Evolutionary conservation across 2,329 filamentous ascomycete species (phyloP).

Genomic region (Tolypocladium amazonense): DNA sequence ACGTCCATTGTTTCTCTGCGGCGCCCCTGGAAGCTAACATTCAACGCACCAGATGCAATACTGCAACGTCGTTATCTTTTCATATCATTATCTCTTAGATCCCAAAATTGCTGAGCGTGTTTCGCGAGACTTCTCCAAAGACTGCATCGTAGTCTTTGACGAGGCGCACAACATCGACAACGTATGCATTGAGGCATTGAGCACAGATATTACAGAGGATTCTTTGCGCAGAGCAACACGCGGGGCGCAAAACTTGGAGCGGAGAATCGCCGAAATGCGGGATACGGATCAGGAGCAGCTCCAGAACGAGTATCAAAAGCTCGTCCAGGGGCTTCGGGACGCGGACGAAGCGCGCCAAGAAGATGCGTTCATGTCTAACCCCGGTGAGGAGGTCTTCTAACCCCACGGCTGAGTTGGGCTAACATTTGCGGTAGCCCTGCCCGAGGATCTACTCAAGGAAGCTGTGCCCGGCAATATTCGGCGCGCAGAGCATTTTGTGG

Average conservation of each 20-base stretch:
- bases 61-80: slow-evolving; percentile 99
- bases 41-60: slow-evolving; percentile 66
- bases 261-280: slow-evolving; percentile 88
- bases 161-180: slow-evolving; percentile 99
- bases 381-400: slow-evolving; percentile 30
- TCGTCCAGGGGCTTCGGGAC: slow-evolving; percentile 82
- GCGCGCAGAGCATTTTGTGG: slow-evolving; percentile 88
- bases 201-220: slow-evolving; percentile 93
- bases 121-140: slow-evolving; percentile 90
- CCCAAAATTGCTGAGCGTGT: slow-evolving; percentile 96
- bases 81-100: slow-evolving; percentile 94
- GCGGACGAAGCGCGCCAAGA: slow-evolving; percentile 85
- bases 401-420: slow-evolving; percentile 3
- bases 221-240: slow-evolving; percentile 83
- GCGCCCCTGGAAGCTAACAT: slow-evolving; percentile 1
- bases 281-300: slow-evolving; percentile 90
- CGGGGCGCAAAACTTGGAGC: slow-evolving; percentile 83
- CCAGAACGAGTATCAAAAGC: slow-evolving; percentile 88
- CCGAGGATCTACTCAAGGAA: slow-evolving; percentile 89
- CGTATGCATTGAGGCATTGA: slow-evolving; percentile 94
- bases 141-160: slow-evolving; percentile 97
- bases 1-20: slow-evolving; percentile 4
- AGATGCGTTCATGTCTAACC: slow-evolving; percentile 95
- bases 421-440: slow-evolving; percentile 49
- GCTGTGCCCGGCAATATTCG: slow-evolving; percentile 95